Conservation (phyloP, 192 early-diverging fungal species). For the Mortierella alpina region DNA sequence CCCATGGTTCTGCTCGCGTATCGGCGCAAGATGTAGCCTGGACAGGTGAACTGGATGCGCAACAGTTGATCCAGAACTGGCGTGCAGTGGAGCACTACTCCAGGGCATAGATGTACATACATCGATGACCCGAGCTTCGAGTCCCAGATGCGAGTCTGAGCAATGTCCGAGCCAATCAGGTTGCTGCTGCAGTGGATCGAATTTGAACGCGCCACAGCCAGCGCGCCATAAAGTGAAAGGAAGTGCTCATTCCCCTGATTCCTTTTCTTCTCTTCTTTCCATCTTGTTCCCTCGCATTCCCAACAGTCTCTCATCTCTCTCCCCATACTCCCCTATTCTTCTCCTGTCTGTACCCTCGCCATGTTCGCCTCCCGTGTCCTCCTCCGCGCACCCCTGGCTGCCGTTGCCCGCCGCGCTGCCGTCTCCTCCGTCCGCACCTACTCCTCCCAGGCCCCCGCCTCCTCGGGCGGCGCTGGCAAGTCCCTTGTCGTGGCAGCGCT, state of each 20-base stretch:
- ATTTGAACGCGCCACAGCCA: no score
- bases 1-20: no score
- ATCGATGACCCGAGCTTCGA: no score
- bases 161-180: no score
- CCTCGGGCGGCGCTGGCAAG: conserved; percentile 30
- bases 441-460: conserved; percentile 25
- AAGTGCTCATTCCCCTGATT: background rate
- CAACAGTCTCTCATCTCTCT: background rate
- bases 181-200: no score
- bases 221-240: no score
- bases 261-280: conserved; percentile 9
- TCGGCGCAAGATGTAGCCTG: no score
- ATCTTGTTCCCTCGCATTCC: background rate
- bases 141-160: no score
- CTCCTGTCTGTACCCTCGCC: conserved; percentile 10
- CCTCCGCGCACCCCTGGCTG: conserved; percentile 43
- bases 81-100: no score
- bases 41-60: no score
- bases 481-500: conserved; percentile 25
- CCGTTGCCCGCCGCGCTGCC: conserved; percentile 36
- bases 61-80: no score
- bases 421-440: conserved; percentile 26
- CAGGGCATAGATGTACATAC: no score
- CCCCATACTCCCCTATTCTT: conserved; percentile 2
- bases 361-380: conserved; percentile 31